Evolutionary conservation across 345 rosid genomes (phyloP), one percentile per base, ranked within the genome.

Genomic region (Odontarrhena argentea): DNA sequence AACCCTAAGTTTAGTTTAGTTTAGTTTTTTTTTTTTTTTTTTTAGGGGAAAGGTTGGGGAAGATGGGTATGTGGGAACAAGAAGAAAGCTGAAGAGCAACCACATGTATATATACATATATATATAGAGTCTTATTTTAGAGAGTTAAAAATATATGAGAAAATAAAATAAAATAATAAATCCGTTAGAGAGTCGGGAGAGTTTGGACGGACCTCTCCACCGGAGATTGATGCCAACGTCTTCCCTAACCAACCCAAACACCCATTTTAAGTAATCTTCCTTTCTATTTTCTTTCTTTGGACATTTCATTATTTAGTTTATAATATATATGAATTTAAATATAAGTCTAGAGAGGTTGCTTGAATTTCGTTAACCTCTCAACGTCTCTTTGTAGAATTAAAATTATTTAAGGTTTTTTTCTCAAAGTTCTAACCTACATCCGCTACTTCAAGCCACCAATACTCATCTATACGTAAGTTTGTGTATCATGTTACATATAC

Each of bases 321-420:
- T 24, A 37, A 26, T 4, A 14, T 37, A 4, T 46, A 26, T 40
- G 3, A 25, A 25, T 43, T 42, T 30, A 38, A 3, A 60, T 43
- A 43, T 62, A 55, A 72, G 38, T 54, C 18, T 48, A 49, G 65
- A 74, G 89, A 84, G 36, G 7, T 32, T 4, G 36, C 7, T 84
- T 87, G 73, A 60, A 55, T 76, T 87, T 82, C 77, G 86, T 84
- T 88, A 79, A 77, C 78, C 86, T 88, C 83, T 88, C 96, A 86
- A 84, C 90, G 63, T 86, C 92, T 66, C 68, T 57, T 52, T 3
- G 25, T 58, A 6, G 32, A 6, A 32, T 32, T 35, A 9, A 14
- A 44, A 59, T 74, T 53, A 38, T 54, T 28, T 76, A 60, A 81
- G 78, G 79, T 79, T 86, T 85, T 70, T 79, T 28, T 75, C 51